Base-by-base conservation (phyloP, 768 basidiomycete genomes). In the Naganishia randhawae region DNA sequence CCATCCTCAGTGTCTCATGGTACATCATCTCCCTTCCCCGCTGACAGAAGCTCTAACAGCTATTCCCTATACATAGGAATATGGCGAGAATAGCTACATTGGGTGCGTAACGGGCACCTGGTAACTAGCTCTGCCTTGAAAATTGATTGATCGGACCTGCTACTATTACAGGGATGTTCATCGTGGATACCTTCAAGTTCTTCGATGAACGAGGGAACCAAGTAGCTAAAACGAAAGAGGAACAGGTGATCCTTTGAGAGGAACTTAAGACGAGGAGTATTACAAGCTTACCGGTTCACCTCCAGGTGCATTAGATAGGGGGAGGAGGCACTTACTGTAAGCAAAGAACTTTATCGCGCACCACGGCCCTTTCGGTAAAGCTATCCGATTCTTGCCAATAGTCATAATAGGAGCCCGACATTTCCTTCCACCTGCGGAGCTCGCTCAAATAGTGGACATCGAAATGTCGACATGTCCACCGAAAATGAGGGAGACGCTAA, bases 241-340 rank as follows among this genome's bases (percentile, higher is more conserved):
- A 63, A 41, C 62, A 69, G 50, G 68, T 69, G 63, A 27, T n/a
- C n/a, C n/a, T n/a, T n/a, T n/a, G n/a, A n/a, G n/a, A n/a, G n/a
- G n/a, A n/a, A n/a, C n/a, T n/a, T n/a, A n/a, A n/a, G n/a, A n/a
- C n/a, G n/a, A n/a, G n/a, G n/a, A n/a, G n/a, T n/a, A n/a, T n/a
- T n/a, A n/a, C n/a, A 11, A 42, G 52, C 33, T 52, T 3, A 53
- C 19, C 35, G 10, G 35, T n/a, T n/a, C n/a, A 22, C 16, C 11
- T 37, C 41, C 11, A n/a, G 29, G 22, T 41, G 32, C 8, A 3
- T 3, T 42, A 70, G 65, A 42, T 70, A 9, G 69, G 69, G 14
- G 69, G 69, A 22, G 69, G 53, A 13, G 69, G 69, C 4, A 70
- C 69, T 11, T 70, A 70, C 39, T 70, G 65, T 70, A 35, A 25